Evolutionary conservation across 2,329 filamentous ascomycete genomes (phyloP).

Genomic region (Xylaria sp.): DNA sequence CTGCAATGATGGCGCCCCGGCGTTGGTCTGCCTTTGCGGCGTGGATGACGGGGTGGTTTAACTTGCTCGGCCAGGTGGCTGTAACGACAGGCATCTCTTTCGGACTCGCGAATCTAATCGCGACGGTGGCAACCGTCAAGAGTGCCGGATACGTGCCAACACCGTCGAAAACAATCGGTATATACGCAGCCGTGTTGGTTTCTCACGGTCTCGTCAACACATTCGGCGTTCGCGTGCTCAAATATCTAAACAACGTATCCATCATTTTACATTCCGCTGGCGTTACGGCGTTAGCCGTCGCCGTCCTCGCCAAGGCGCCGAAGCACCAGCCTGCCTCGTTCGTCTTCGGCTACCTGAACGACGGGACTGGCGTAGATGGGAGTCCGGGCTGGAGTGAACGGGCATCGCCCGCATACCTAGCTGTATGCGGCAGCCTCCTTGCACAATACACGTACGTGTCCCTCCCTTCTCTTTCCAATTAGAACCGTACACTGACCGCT

Average conservation of each 20-base stretch:
- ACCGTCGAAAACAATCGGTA: conserved; percentile 63
- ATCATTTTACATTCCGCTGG: conserved; percentile 66
- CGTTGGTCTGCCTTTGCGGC: conserved; percentile 52
- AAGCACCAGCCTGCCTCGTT: conserved; percentile 64
- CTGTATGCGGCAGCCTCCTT: conserved; percentile 63
- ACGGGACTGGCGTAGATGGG: conserved; percentile 60
- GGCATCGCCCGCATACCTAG: conserved; percentile 65
- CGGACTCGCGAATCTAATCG: conserved; percentile 53
- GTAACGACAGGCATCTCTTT: conserved; percentile 57
- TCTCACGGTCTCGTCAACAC: conserved; percentile 66
- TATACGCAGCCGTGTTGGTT: conserved; percentile 66
- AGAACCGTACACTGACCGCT: neutral
- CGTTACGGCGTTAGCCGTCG: conserved; percentile 62
- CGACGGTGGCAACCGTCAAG: conserved; percentile 52
- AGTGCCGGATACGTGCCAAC: conserved; percentile 53
- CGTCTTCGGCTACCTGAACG: conserved; percentile 64
- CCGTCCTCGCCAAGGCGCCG: conserved; percentile 66
- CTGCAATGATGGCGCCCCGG: conserved; percentile 64
- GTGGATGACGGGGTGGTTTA: conserved; percentile 57
- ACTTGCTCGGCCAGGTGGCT: conserved; percentile 55
- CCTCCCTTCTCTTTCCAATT: neutral
- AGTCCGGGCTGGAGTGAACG: conserved; percentile 61
- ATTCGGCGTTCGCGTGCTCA: conserved; percentile 65
- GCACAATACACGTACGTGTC: conserved; percentile 55
- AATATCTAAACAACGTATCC: conserved; percentile 66